Conservation (phyloP, 176 grass and related monocot species). For the Musa acuminata region DNA sequence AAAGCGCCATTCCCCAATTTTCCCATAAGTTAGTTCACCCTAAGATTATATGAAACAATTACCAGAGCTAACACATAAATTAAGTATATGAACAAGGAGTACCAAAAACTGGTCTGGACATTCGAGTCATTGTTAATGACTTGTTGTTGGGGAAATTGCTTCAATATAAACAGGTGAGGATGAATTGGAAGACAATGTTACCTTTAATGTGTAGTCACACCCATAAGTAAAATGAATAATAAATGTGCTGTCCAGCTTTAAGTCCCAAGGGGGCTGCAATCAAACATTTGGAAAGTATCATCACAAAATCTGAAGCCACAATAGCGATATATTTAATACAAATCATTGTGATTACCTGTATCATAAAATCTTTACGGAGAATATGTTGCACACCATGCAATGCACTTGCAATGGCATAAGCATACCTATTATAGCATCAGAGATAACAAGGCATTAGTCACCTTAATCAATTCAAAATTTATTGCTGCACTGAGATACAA, state of each 20-base stretch:
- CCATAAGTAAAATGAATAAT: constrained; percentile 97
- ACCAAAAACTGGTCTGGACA: constrained; percentile 2
- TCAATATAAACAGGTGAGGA: background rate
- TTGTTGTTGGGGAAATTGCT: background rate
- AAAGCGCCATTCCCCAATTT: constrained; percentile 96
- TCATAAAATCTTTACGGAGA: constrained; percentile 98
- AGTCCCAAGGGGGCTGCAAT: constrained; percentile 87
- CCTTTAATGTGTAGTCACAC: constrained; percentile 85
- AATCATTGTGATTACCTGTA: constrained; percentile 54
- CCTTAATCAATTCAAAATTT: background rate
- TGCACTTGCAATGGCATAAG: constrained; percentile 96
- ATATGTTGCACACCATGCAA: constrained; percentile 92
- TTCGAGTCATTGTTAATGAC: background rate
- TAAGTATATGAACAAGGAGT: constrained; percentile 20
- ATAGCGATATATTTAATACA: background rate
- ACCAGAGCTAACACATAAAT: background rate
- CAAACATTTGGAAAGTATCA: constrained; percentile 5
- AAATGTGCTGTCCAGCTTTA: constrained; percentile 43
- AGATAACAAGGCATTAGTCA: background rate
- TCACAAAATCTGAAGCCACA: background rate
- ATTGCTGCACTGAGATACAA: constrained; percentile 1
- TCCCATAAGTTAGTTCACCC: constrained; percentile 84
- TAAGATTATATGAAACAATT: constrained; percentile 13
- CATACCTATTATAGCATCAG: constrained; percentile 60
- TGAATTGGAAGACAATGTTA: constrained; percentile 11